Base-by-base conservation (phyloP, 1,284 basidiomycete species). In the Heterobasidion parviporum region DNA sequence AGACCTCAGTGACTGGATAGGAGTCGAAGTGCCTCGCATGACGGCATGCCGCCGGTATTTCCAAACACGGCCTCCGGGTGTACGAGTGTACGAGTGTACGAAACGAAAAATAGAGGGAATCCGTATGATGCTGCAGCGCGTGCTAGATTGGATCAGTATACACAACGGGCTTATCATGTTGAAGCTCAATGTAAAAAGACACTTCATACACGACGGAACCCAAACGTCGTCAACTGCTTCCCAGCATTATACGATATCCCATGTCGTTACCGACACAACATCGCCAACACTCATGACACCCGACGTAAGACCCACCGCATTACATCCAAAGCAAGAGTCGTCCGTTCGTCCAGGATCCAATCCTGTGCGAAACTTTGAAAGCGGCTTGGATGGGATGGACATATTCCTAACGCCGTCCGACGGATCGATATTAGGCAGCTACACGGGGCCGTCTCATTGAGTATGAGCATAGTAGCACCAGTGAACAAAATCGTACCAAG, bases 381-480 rank as follows among this genome's bases (percentile, higher is more conserved):
- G 66, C 16, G 82, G 77, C 68, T 89, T 89, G 72, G 76, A 87
- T 5, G 88, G 88, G 3, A 90, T 85, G 1, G 85, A 84, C 18
- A 74, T 74, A 63, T 90, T 87, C n/a, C 81, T 76, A 32, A 77
- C 66, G 35, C 86, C 88, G 1, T 80, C 84, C 18, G 72, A 70
- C 0, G 83, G 77, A 62, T 81, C 79, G 10, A 91, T 78, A 60
- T 90, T 90, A 15, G 87, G 87, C 44, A 91, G 70, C 87, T 89
- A 59, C 26, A 26, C 5, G 26, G 26, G 26, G 4, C 26, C 26
- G 26, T 26, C 4, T 48, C 35, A 59, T 44, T 33, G 34, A n/a
- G 1, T 4, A 32, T 50, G 49, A 50, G 33, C 48, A 8, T 50
- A 41, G 47, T 54, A 48, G 55, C 36, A 36, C 33, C 12, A 55